These are phyloP conservation scores for Rhytidhysteron rufulum DNA, from an alignment of 2,329 filamentous ascomycete species.

Conservation along the genomic window DNA sequence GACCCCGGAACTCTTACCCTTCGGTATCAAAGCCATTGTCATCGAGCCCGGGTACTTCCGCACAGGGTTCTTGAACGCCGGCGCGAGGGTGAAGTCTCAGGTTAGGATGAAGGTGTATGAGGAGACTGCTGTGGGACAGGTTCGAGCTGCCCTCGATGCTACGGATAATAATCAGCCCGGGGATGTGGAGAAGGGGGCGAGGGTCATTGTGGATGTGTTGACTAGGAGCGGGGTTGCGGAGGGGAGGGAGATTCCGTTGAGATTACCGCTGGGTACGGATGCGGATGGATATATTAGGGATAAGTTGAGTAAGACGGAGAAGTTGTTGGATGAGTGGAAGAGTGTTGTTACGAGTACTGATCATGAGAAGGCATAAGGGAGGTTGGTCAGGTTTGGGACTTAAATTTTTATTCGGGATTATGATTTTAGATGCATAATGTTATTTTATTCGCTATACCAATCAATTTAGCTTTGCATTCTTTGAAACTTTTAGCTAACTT, in stretches of 20 bases:
- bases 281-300: constrained; percentile 11
- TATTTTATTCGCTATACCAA: too few relatives aligned
- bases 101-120: constrained; percentile 27
- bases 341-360: constrained; percentile 19
- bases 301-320: constrained; percentile 16
- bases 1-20: constrained; percentile 40
- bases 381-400: too few relatives aligned
- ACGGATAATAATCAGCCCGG: constrained; percentile 52
- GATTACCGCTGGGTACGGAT: constrained; percentile 56
- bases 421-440: too few relatives aligned
- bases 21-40: constrained; percentile 43
- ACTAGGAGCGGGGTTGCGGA: constrained; percentile 47
- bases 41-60: constrained; percentile 51
- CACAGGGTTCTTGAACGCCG: constrained; percentile 43
- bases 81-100: constrained; percentile 13
- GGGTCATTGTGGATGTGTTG: constrained; percentile 54
- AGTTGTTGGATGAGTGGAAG: constrained; percentile 37
- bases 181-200: constrained; percentile 52
- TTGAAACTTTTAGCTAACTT: too few relatives aligned
- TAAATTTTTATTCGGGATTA: too few relatives aligned
- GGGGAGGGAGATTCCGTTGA: constrained; percentile 50
- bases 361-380: constrained; percentile 8
- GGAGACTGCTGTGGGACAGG: constrained; percentile 29
- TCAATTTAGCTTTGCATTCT: too few relatives aligned
- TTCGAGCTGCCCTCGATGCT: constrained; percentile 28